phyloP scores from a whole-genome alignment of 2,329 filamentous ascomycete species.

The Alternaria triticimaculans region DNA sequence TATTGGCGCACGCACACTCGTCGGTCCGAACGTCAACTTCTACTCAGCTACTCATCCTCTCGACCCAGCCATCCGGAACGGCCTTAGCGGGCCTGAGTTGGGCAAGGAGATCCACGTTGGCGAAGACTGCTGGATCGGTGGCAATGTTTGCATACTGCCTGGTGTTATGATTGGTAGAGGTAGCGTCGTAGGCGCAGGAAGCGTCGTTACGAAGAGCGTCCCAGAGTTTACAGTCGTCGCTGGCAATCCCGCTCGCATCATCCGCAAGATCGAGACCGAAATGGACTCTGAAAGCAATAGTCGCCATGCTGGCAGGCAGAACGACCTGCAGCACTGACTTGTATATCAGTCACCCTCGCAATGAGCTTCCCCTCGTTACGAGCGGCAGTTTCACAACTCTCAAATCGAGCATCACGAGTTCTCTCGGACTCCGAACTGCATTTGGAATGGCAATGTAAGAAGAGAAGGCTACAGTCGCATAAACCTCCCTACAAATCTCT shows the following conservation, averaged over 20 bases:
- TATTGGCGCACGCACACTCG: constrained; percentile 77
- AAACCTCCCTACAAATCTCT: background rate
- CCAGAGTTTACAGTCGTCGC: constrained; percentile 69
- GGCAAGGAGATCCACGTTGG: constrained; percentile 77
- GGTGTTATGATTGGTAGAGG: constrained; percentile 81
- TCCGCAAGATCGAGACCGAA: constrained; percentile 53
- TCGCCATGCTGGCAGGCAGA: background rate
- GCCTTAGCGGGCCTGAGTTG: constrained; percentile 74
- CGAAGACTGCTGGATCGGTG: constrained; percentile 67
- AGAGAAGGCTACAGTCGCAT: background rate
- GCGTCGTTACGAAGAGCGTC: constrained; percentile 81
- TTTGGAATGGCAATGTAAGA: background rate
- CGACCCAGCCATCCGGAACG: constrained; percentile 76
- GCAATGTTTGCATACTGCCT: constrained; percentile 66
- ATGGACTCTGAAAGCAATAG: constrained; percentile 37
- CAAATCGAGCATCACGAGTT: background rate
- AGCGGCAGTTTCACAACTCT: background rate
- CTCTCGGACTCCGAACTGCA: background rate
- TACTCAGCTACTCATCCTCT: constrained; percentile 79
- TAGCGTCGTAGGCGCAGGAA: constrained; percentile 77
- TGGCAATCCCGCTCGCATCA: constrained; percentile 72
- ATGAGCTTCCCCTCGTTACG: background rate
- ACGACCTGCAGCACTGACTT: background rate
- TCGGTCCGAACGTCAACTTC: constrained; percentile 80
- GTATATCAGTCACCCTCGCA: background rate